Conservation (phyloP, 2,329 filamentous ascomycete genomes). For the Apiospora arundinis region DNA sequence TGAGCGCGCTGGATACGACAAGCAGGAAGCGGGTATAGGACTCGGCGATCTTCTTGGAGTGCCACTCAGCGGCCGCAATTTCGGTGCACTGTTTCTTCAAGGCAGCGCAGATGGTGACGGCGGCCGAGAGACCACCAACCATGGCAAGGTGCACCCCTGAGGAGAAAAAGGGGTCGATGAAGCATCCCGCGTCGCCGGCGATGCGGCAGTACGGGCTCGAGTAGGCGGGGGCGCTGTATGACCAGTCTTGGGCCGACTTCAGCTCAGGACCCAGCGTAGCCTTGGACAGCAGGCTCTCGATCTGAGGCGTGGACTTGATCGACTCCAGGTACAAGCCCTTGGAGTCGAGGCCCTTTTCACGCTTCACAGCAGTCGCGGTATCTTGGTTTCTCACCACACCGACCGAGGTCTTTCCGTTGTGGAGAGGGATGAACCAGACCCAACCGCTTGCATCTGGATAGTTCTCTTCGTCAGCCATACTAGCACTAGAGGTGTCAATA, state of each 20-base stretch:
- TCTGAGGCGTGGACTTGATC: constrained; percentile 42
- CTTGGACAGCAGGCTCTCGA: constrained; percentile 43
- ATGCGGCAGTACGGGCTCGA: constrained; percentile 47
- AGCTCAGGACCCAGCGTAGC: background rate
- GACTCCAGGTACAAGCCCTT: constrained; percentile 43
- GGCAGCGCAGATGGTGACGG: constrained; percentile 49
- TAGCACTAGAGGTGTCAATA: background rate
- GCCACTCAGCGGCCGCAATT: constrained; percentile 44
- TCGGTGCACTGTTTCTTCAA: constrained; percentile 47
- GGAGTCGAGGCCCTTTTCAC: too few relatives aligned
- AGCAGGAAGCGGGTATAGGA: constrained; percentile 53
- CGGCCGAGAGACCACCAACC: constrained; percentile 50
- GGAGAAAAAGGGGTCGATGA: constrained; percentile 57
- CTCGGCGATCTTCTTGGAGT: constrained; percentile 50
- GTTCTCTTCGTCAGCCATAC: too few relatives aligned
- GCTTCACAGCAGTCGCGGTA: too few relatives aligned
- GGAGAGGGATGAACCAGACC: constrained; percentile 57
- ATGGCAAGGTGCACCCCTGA: constrained; percentile 55
- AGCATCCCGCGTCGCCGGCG: constrained; percentile 53
- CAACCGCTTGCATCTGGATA: constrained; percentile 53
- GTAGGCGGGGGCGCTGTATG: constrained; percentile 52
- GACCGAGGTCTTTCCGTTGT: constrained; percentile 51
- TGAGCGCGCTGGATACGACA: constrained; percentile 44
- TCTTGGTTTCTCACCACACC: constrained; percentile 43
- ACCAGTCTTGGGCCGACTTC: constrained; percentile 52